Percentiles rank a stretch among this genome's conserved stretches.
Conservation (phyloP, 441 rosid species). For the Croton laevigatus region DNA sequence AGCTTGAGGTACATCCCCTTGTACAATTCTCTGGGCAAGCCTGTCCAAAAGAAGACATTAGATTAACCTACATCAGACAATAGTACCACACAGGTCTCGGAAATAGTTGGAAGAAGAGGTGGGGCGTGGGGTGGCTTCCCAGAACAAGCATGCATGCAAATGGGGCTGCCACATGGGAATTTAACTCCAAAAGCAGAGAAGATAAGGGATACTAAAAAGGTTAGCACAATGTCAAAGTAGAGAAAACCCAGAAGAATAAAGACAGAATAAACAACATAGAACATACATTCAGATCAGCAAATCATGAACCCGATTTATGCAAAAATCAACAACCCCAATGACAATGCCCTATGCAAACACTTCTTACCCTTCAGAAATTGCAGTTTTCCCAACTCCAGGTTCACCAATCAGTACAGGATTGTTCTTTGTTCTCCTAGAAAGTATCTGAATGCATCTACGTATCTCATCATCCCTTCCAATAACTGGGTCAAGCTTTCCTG, state of each 20-base stretch:
- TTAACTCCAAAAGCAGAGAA: background rate
- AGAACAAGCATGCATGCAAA: conserved; percentile 3
- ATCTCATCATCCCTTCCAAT: conserved; percentile 98
- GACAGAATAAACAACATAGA: background rate
- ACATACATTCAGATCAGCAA: background rate
- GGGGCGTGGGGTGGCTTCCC: background rate
- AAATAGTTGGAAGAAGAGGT: background rate
- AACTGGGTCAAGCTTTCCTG: conserved; percentile 97
- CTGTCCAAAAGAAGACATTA: conserved; percentile 40
- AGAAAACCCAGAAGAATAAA: background rate
- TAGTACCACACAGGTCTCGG: background rate
- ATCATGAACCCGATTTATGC: background rate
- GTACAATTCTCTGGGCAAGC: conserved; percentile 97
- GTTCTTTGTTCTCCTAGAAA: conserved; percentile 96
- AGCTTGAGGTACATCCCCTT: conserved; percentile 99
- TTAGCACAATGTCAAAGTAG: background rate
- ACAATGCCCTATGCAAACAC: background rate
- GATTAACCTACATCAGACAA: background rate
- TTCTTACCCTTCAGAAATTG: conserved; percentile 89
- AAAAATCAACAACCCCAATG: conserved; percentile 4
- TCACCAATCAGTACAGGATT: conserved; percentile 97
- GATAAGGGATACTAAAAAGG: background rate
- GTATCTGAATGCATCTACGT: conserved; percentile 91
- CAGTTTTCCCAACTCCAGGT: conserved; percentile 98
- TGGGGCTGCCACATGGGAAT: background rate